Evolutionary conservation across 1,284 basidiomycete genomes (phyloP), one percentile per base, ranked within the genome.

Genomic region (Erythrobasidium hasegawianum): DNA sequence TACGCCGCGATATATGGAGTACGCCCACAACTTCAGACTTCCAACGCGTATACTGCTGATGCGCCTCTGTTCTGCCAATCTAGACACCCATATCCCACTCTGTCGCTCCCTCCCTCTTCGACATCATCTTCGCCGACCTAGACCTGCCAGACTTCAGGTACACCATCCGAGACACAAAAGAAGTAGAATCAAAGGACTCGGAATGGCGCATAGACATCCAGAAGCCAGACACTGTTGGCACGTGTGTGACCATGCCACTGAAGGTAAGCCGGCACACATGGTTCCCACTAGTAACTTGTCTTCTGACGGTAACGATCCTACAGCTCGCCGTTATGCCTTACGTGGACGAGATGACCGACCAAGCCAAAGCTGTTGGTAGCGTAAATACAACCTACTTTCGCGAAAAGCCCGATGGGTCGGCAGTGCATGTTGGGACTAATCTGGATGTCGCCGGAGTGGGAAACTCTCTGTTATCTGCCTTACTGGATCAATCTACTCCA

Each of bases 41-140:
- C n/a, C n/a, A n/a, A n/a, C n/a, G n/a, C n/a, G n/a, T n/a, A n/a
- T n/a, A n/a, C n/a, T n/a, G n/a, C n/a, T n/a, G n/a, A n/a, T n/a
- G n/a, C n/a, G n/a, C n/a, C n/a, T n/a, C n/a, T n/a, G n/a, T n/a
- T n/a, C n/a, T n/a, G n/a, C n/a, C n/a, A n/a, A n/a, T n/a, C n/a
- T 20, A 54, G 52, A 24, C 20, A 7, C 52, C 52, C 3, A 29
- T 54, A 7, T 54, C 52, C n/a, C 52, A 54, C 52, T 54, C 52
- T 16, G 52, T 54, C 9, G 57, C 57, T 26, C 57, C 57, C 5
- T 54, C 49, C 40, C 45, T 59, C n/a, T 59, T 59, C 57, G 57
- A 43, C 16, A 20, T 50, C 45, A 43, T 59, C 43, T 59, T 59
- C 26, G 40, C 57, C 22, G 57, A 39, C 22, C 20, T 49, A 4